Conservation (phyloP, 257 asterid genomes). For the Coffea canephora region DNA sequence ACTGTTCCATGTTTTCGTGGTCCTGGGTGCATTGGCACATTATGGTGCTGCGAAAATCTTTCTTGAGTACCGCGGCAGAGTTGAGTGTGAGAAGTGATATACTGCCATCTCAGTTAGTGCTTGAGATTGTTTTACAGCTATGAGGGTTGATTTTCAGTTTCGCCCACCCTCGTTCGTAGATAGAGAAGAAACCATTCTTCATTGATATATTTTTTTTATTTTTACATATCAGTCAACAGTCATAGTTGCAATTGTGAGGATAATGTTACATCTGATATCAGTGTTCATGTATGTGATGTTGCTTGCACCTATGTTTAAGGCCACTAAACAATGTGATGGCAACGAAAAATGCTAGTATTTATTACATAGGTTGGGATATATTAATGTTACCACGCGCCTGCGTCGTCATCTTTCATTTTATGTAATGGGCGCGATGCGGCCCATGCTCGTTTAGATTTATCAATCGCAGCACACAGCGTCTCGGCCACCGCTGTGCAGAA, state of each 20-base stretch:
- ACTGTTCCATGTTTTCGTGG: slow-evolving; percentile 84
- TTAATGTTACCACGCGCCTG: too few relatives aligned
- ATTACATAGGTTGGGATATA: too few relatives aligned
- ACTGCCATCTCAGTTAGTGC: background rate
- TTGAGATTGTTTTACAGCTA: background rate
- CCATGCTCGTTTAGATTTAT: too few relatives aligned
- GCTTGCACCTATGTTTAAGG: background rate
- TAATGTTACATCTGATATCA: background rate
- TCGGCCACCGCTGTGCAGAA: too few relatives aligned
- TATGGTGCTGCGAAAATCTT: slow-evolving; percentile 89
- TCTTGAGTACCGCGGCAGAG: slow-evolving; percentile 43
- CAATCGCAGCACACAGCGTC: too few relatives aligned
- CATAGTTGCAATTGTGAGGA: background rate
- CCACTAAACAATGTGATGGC: background rate
- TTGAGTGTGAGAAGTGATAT: slow-evolving; percentile 39
- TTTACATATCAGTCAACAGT: background rate
- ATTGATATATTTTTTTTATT: slow-evolving; percentile 4
- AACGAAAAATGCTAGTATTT: background rate
- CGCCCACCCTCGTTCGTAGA: background rate
- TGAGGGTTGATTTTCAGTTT: background rate
- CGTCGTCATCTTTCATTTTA: too few relatives aligned
- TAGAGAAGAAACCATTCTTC: slow-evolving; percentile 10
- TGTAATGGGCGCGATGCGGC: too few relatives aligned
- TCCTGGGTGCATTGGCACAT: slow-evolving; percentile 87
- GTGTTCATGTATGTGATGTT: background rate